Conservation (phyloP, 2,329 filamentous ascomycete species). For the Fusarium devonianum region DNA sequence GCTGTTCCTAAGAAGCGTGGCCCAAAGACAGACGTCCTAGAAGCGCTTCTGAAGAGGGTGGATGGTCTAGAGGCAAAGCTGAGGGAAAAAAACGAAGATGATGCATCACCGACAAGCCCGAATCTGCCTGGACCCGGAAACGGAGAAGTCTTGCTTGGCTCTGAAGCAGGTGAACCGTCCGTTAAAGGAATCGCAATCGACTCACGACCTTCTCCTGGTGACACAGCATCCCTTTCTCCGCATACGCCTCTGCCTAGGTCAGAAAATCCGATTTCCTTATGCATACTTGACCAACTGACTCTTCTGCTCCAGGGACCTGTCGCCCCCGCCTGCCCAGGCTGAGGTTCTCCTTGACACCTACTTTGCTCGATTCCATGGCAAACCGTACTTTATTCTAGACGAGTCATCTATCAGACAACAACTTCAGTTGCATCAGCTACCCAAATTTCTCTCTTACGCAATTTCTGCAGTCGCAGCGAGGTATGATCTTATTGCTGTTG, state of each 20-base stretch:
- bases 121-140: constrained; percentile 27
- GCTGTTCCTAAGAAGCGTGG: constrained; percentile 89
- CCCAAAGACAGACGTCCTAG: constrained; percentile 87
- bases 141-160: constrained; percentile 30
- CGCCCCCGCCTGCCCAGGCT: constrained; percentile 57
- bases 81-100: constrained; percentile 67
- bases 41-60: constrained; percentile 83
- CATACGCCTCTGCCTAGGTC: constrained; percentile 40
- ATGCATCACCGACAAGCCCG: constrained; percentile 36
- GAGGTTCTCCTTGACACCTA: constrained; percentile 78
- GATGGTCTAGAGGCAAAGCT: constrained; percentile 84
- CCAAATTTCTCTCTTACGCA: constrained; percentile 60
- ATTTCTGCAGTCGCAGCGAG: constrained; percentile 69
- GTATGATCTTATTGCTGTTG: constrained; percentile 50
- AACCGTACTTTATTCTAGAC: constrained; percentile 82
- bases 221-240: constrained; percentile 37
- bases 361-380: constrained; percentile 80
- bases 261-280: not conserved
- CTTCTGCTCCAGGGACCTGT: constrained; percentile 50
- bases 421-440: constrained; percentile 72
- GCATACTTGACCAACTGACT: constrained; percentile 16
- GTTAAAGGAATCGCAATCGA: constrained; percentile 52
- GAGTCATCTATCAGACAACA: constrained; percentile 77
- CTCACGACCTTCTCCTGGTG: constrained; percentile 41
- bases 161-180: constrained; percentile 46